These are phyloP conservation scores for Pisolithus tinctorius DNA, from an alignment of 768 basidiomycete genomes.

Conservation along the genomic window DNA sequence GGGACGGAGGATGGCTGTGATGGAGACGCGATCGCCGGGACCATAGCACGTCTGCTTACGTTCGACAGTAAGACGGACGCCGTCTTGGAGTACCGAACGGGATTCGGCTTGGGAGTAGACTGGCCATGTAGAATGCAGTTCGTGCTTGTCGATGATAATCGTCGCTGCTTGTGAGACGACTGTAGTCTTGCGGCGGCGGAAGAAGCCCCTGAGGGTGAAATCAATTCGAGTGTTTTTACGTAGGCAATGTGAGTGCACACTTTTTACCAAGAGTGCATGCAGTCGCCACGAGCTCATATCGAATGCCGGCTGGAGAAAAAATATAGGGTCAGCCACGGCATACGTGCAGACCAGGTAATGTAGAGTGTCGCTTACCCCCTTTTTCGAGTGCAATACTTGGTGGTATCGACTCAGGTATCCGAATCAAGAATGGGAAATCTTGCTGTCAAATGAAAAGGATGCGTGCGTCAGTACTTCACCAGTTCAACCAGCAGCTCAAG, in stretches of 20 bases:
- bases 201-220: slow-evolving; percentile 53
- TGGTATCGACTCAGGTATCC: slow-evolving; percentile 89
- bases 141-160: slow-evolving; percentile 89
- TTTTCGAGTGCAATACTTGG: slow-evolving; percentile 78
- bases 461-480: neutral
- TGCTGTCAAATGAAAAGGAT: slow-evolving; percentile 37
- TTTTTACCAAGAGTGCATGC: slow-evolving; percentile 83
- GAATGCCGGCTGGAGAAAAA: slow-evolving; percentile 57
- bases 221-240: neutral
- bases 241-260: slow-evolving; percentile 32
- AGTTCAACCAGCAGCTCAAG: too few species aligned
- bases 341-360: neutral
- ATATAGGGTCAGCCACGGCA: neutral
- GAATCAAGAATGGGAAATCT: slow-evolving; percentile 86
- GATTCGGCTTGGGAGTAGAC: slow-evolving; percentile 75
- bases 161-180: slow-evolving; percentile 60
- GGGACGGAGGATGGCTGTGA: slow-evolving; percentile 67
- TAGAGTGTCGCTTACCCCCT: slow-evolving; percentile 40
- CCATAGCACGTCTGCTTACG: slow-evolving; percentile 78
- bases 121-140: slow-evolving; percentile 90
- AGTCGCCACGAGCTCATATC: slow-evolving; percentile 86
- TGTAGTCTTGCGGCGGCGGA: slow-evolving; percentile 71
- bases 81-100: slow-evolving; percentile 59
- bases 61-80: slow-evolving; percentile 68
- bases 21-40: slow-evolving; percentile 73